Percentiles rank a stretch among this genome's conserved stretches.
phyloP scores from a whole-genome alignment of 2,329 filamentous ascomycete species.

The Penicillium sp. region DNA sequence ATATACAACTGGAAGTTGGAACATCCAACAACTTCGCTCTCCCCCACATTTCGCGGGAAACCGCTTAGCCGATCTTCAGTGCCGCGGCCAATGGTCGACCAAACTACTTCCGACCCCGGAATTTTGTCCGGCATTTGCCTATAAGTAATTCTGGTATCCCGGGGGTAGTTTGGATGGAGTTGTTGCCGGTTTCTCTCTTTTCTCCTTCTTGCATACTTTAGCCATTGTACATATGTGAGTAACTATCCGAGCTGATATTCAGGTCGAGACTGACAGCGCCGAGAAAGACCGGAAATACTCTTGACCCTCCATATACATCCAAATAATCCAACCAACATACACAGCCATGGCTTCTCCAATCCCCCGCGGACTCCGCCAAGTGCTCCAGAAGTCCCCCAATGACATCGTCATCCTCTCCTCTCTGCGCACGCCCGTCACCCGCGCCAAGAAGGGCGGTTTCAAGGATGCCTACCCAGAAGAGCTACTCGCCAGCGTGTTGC shows the following conservation, averaged over 20 bases:
- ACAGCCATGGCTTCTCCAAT: conserved; percentile 47
- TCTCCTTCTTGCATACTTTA: not conserved
- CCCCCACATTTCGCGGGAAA: conserved; percentile 32
- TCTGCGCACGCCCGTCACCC: conserved; percentile 82
- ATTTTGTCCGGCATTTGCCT: conserved; percentile 42
- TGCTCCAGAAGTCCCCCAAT: conserved; percentile 73
- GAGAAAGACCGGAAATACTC: not conserved
- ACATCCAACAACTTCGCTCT: not conserved
- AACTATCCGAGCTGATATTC: not conserved
- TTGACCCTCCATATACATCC: conserved; percentile 5
- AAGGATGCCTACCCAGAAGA: conserved; percentile 90
- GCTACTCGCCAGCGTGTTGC: conserved; percentile 63
- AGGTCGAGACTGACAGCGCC: not conserved
- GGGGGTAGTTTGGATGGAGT: not conserved
- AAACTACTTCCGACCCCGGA: conserved; percentile 30
- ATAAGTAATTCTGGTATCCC: conserved; percentile 24
- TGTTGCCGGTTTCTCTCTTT: conserved; percentile 8
- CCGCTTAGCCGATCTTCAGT: conserved; percentile 38
- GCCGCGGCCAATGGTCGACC: conserved; percentile 24
- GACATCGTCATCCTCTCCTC: conserved; percentile 88
- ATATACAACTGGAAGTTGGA: not conserved
- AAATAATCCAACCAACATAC: conserved; percentile 3
- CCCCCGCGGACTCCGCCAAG: conserved; percentile 66
- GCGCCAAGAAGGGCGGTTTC: conserved; percentile 77
- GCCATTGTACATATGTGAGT: conserved; percentile 3